phyloP scores from a whole-genome alignment of 345 rosid species.

The Dipteronia dyeriana region DNA sequence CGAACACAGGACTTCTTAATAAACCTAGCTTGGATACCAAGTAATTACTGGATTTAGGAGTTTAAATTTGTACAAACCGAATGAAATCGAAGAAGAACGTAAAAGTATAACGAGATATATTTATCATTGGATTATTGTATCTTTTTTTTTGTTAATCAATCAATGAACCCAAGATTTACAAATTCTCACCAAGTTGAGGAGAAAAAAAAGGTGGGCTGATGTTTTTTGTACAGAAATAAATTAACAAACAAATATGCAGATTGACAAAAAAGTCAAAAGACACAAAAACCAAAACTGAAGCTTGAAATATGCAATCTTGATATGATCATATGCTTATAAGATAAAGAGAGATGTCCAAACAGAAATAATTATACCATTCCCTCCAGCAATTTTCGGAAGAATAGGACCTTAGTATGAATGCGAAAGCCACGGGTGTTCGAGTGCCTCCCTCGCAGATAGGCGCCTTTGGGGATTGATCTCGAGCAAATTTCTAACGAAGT shows the following conservation, averaged over 20 bases:
- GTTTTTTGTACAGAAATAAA: slow-evolving; percentile 13
- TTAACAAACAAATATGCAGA: slow-evolving; percentile 10
- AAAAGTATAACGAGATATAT: slow-evolving; percentile 3
- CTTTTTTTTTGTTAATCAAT: slow-evolving; percentile 15
- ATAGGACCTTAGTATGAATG: slow-evolving; percentile 27
- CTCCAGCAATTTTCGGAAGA: background rate
- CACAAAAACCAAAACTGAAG: slow-evolving; percentile 38
- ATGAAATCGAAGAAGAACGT: background rate
- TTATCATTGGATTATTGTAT: slow-evolving; percentile 11
- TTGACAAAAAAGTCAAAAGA: background rate
- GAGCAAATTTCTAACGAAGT: slow-evolving; percentile 68
- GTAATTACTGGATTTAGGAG: too few species aligned
- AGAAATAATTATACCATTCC: background rate
- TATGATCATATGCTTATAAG: background rate
- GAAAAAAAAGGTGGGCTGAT: slow-evolving; percentile 6
- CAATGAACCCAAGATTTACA: slow-evolving; percentile 25
- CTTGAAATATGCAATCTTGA: background rate
- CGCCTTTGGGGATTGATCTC: slow-evolving; percentile 79
- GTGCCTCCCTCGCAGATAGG: slow-evolving; percentile 79
- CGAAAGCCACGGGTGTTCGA: slow-evolving; percentile 88
- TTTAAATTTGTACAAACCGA: too few species aligned
- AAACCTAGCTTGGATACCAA: background rate
- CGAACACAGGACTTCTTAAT: background rate
- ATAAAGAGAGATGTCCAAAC: background rate
- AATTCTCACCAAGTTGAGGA: slow-evolving; percentile 14